These are phyloP conservation scores for Penicillium canescens DNA, from an alignment of 495 filamentous ascomycete species.

Conservation along the genomic window DNA sequence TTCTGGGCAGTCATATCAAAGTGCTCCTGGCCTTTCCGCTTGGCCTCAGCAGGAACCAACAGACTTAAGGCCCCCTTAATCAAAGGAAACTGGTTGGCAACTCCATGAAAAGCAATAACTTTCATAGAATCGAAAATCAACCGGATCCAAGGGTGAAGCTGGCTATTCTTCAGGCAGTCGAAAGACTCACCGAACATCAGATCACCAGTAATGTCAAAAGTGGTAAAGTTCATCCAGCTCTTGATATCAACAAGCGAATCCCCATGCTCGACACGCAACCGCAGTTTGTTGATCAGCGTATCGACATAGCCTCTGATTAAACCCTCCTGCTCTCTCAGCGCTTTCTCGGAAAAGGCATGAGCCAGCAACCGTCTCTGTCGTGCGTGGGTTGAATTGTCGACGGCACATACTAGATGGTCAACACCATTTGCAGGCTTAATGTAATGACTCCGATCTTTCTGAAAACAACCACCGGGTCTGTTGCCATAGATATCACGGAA, in stretches of 20 bases:
- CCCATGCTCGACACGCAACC: background rate
- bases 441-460: conserved; percentile 24
- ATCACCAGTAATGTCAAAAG: conserved; percentile 52
- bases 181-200: conserved; percentile 54
- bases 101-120: conserved; percentile 16
- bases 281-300: conserved; percentile 35
- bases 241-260: conserved; percentile 19
- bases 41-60: conserved; percentile 12
- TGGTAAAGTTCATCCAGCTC: conserved; percentile 36
- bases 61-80: conserved; percentile 13
- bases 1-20: conserved; percentile 26
- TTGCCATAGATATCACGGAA: conserved; percentile 60
- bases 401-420: conserved; percentile 19
- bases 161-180: conserved; percentile 39
- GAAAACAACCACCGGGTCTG: conserved; percentile 33
- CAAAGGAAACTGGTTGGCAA: conserved; percentile 32
- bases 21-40: conserved; percentile 17
- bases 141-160: conserved; percentile 49
- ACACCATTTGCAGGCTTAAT: conserved; percentile 22
- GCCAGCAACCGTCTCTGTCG: conserved; percentile 41
- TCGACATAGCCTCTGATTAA: conserved; percentile 40
- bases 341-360: conserved; percentile 48
- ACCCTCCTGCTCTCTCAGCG: conserved; percentile 38
- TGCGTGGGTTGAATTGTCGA: conserved; percentile 28
- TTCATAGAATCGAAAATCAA: conserved; percentile 39